Percentiles rank a stretch among this genome's conserved stretches.
These are phyloP conservation scores for Colletotrichum liaoningense DNA, from an alignment of 2,329 filamentous ascomycete species.

Conservation along the genomic window DNA sequence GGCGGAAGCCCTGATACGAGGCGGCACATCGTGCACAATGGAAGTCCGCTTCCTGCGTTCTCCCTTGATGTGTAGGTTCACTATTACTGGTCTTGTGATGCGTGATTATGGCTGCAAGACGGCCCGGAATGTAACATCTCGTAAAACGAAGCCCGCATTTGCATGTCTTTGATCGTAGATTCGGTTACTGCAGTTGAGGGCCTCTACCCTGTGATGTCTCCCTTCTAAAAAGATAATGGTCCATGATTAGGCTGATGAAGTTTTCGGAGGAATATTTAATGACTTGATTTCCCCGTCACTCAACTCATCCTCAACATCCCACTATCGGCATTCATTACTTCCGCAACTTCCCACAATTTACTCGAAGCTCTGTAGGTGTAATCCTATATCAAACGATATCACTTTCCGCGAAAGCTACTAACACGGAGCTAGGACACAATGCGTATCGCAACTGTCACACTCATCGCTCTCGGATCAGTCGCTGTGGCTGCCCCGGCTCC, in stretches of 20 bases:
- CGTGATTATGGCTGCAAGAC: neutral
- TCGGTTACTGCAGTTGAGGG: neutral
- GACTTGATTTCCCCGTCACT: no score
- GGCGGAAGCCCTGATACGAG: no score
- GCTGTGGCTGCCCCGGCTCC: neutral
- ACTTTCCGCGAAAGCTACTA: neutral
- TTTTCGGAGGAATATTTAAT: no score
- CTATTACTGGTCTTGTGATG: neutral
- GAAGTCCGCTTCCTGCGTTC: neutral
- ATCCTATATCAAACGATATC: neutral
- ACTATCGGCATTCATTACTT: no score
- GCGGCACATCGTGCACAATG: neutral
- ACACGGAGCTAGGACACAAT: neutral
- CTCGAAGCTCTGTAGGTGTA: neutral
- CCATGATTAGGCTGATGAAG: no score
- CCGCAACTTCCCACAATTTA: neutral
- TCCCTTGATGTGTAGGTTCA: neutral
- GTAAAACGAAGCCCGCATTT: neutral
- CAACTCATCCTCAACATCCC: no score
- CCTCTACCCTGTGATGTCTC: neutral
- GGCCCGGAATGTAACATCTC: neutral
- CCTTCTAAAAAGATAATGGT: no score
- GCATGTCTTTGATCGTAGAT: neutral
- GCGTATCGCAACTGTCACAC: neutral
- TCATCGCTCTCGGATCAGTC: neutral